Conservation (phyloP, 148 eudicot genomes). For the Rhododendron mucronatum region DNA sequence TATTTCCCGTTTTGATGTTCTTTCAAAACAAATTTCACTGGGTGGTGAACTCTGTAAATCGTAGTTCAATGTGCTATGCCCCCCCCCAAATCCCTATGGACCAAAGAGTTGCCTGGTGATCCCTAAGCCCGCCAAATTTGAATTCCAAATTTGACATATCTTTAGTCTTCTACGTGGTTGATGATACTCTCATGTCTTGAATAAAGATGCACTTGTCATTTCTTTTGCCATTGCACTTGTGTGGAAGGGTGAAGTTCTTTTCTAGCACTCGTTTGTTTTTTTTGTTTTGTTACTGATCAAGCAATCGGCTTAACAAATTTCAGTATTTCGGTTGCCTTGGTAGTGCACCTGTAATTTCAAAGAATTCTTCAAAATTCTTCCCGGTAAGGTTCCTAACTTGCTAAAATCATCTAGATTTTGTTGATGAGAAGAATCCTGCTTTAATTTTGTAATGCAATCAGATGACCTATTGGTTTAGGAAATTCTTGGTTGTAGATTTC, state of each 20-base stretch:
- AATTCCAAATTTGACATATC: too few species aligned
- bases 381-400: conserved; percentile 8
- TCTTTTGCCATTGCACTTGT: neutral
- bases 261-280: neutral
- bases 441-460: neutral
- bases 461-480: neutral
- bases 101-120: too few species aligned
- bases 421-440: neutral
- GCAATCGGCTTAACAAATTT: neutral
- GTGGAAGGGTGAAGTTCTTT: neutral
- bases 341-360: conserved; percentile 13
- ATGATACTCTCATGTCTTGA: neutral
- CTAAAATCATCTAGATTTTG: neutral
- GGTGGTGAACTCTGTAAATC: too few species aligned
- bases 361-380: conserved; percentile 15
- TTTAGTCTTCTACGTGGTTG: too few species aligned
- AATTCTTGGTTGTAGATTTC: neutral
- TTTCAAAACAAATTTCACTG: neutral
- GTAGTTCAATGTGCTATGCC: too few species aligned
- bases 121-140: too few species aligned
- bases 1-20: neutral
- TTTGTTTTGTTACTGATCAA: neutral
- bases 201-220: neutral
- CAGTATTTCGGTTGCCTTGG: conserved; percentile 19
- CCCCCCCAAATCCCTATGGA: too few species aligned